These are phyloP conservation scores for Venturia effusa DNA, from an alignment of 2,329 filamentous ascomycete species.

Conservation along the genomic window DNA sequence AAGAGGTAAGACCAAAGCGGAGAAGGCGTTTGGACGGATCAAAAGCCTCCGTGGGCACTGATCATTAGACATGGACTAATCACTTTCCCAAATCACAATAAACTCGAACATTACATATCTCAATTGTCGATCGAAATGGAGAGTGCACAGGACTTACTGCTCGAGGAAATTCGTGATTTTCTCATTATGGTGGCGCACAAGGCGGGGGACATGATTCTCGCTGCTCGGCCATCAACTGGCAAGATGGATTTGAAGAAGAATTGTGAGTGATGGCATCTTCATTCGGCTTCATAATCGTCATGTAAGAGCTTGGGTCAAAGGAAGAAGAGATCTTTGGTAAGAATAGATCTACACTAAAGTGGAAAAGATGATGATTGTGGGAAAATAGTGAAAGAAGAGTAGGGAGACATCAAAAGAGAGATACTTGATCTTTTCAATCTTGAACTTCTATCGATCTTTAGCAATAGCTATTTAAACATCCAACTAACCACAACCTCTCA, in stretches of 20 bases:
- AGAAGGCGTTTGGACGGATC: not conserved
- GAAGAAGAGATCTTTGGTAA: not conserved
- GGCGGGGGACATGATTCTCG: constrained; percentile 35
- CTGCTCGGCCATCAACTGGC: constrained; percentile 31
- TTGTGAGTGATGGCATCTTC: constrained; percentile 19
- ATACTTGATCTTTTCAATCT: no score
- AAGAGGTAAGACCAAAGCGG: no score
- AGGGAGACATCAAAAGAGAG: no score
- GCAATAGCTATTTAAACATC: not conserved
- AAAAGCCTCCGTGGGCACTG: not conserved
- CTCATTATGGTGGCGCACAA: constrained; percentile 34
- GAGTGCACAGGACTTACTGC: constrained; percentile 12
- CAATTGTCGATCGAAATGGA: not conserved
- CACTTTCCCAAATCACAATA: not conserved
- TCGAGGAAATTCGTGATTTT: constrained; percentile 39
- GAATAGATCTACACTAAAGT: no score
- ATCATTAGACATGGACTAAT: not conserved
- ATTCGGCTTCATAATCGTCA: not conserved
- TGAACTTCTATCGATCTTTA: not conserved
- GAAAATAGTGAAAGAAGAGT: not conserved
- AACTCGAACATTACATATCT: not conserved
- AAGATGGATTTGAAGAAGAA: constrained; percentile 38
- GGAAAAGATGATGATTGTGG: not conserved
- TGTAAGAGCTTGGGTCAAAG: not conserved
- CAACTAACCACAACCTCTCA: constrained; percentile 16